A percentile compares a stretch with the other conserved stretches of the same genome.
Evolutionary conservation across 1,284 basidiomycete species (phyloP).

Genomic region (Ganoderma lucidum): DNA sequence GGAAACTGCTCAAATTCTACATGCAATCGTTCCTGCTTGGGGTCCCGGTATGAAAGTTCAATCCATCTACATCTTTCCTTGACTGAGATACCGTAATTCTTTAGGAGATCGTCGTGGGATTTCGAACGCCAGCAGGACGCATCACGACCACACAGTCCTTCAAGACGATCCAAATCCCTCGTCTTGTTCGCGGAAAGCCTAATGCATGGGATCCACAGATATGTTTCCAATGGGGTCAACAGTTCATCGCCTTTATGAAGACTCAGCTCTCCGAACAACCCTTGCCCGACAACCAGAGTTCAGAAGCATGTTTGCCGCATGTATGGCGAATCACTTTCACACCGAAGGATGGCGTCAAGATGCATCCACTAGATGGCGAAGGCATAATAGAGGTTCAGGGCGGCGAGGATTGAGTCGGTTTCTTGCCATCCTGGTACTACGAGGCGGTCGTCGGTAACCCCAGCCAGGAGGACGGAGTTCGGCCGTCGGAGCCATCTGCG

Average conservation of each 20-base stretch:
- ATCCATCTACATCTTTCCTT: neutral
- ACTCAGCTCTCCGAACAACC: conserved; percentile 24
- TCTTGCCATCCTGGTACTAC: conserved; percentile 75
- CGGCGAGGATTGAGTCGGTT: conserved; percentile 77
- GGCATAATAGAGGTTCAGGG: conserved; percentile 65
- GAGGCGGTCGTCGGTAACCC: conserved; percentile 7
- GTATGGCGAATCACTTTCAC: conserved; percentile 78
- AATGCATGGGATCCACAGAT: conserved; percentile 81
- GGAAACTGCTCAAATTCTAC: conserved; percentile 95
- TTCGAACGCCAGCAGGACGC: conserved; percentile 82
- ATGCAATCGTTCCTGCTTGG: conserved; percentile 95
- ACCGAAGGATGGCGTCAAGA: conserved; percentile 59
- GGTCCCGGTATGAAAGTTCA: conserved; percentile 72
- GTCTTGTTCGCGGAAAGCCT: conserved; percentile 77
- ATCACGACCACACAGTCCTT: conserved; percentile 71
- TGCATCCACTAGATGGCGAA: conserved; percentile 52
- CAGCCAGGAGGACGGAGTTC: neutral
- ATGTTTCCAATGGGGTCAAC: conserved; percentile 79
- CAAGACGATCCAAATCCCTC: conserved; percentile 75
- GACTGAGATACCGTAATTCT: neutral
- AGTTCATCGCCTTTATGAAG: conserved; percentile 63
- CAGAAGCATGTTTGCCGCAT: conserved; percentile 14
- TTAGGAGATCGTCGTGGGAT: conserved; percentile 91
- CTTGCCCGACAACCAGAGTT: conserved; percentile 13
- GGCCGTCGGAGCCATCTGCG: neutral